Evolutionary conservation across 2,329 filamentous ascomycete species (phyloP).

Genomic region (Fusarium annulatum): DNA sequence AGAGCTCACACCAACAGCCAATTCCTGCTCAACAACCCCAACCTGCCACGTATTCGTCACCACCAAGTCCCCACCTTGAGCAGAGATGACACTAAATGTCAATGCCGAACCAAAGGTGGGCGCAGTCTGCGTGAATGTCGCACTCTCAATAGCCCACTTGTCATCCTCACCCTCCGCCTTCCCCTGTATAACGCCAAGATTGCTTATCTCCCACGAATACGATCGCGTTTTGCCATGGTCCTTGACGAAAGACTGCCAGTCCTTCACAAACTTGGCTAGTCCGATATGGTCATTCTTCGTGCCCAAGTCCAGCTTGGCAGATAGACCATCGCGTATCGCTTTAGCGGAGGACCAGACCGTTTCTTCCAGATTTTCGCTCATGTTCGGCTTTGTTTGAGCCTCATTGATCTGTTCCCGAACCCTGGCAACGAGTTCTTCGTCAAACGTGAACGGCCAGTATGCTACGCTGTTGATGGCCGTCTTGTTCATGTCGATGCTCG

Average conservation of each 20-base stretch:
- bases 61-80: neutral
- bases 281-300: slow-evolving; percentile 18
- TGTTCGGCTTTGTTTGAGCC: accelerated
- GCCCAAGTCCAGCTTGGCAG: slow-evolving; percentile 24
- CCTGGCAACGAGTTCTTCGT: neutral
- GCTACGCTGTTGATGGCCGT: slow-evolving; percentile 3
- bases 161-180: neutral
- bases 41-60: slow-evolving; percentile 17
- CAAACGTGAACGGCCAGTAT: slow-evolving; percentile 7
- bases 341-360: slow-evolving; percentile 38
- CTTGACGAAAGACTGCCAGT: slow-evolving; percentile 13
- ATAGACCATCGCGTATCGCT: slow-evolving; percentile 32
- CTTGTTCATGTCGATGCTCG: neutral
- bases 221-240: neutral
- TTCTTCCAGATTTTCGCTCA: neutral
- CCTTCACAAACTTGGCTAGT: slow-evolving; percentile 1
- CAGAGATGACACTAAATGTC: neutral
- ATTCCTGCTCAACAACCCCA: slow-evolving; percentile 5
- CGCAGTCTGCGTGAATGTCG: slow-evolving; percentile 8
- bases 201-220: slow-evolving; percentile 23
- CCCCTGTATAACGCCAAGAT: slow-evolving; percentile 16
- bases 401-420: neutral
- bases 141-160: slow-evolving; percentile 1
- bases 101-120: neutral
- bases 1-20: neutral